A percentile compares a stretch with the other conserved stretches of the same genome.
Evolutionary conservation across 495 filamentous ascomycete genomes (phyloP).

Genomic region (Xylaria palmicola): DNA sequence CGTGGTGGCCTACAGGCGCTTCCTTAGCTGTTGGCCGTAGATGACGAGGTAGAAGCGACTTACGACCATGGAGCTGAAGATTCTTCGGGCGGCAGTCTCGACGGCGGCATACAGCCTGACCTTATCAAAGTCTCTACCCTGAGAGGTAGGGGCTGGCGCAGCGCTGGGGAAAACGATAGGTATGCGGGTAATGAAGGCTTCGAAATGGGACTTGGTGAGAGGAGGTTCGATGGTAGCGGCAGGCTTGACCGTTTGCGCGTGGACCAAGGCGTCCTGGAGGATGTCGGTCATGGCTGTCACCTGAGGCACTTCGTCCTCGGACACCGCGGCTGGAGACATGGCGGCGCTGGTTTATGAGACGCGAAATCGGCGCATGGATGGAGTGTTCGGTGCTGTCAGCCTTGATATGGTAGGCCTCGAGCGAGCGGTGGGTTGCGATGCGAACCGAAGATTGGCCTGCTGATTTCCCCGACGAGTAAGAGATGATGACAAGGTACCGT

Average conservation of each 20-base stretch:
- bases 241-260: constrained; percentile 64
- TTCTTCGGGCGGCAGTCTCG: constrained; percentile 74
- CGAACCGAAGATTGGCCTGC: not conserved
- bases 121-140: constrained; percentile 36
- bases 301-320: constrained; percentile 51
- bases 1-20: constrained; percentile 54
- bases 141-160: constrained; percentile 8
- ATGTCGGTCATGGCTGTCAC: constrained; percentile 56
- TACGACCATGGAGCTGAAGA: constrained; percentile 75
- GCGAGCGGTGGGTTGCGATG: not conserved
- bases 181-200: constrained; percentile 44
- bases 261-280: constrained; percentile 61
- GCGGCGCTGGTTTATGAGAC: not conserved
- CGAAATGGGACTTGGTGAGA: constrained; percentile 62
- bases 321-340: constrained; percentile 41
- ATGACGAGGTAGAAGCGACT: constrained; percentile 28
- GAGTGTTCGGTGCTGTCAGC: not conserved
- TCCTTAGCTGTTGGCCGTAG: constrained; percentile 6
- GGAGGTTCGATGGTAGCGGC: constrained; percentile 73
- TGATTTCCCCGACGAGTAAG: not conserved
- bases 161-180: constrained; percentile 33
- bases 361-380: not conserved
- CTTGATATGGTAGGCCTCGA: not conserved
- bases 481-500: not conserved
- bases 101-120: constrained; percentile 60